phyloP scores from a whole-genome alignment of 2,329 filamentous ascomycete genomes.

The Talaromyces atroroseus region DNA sequence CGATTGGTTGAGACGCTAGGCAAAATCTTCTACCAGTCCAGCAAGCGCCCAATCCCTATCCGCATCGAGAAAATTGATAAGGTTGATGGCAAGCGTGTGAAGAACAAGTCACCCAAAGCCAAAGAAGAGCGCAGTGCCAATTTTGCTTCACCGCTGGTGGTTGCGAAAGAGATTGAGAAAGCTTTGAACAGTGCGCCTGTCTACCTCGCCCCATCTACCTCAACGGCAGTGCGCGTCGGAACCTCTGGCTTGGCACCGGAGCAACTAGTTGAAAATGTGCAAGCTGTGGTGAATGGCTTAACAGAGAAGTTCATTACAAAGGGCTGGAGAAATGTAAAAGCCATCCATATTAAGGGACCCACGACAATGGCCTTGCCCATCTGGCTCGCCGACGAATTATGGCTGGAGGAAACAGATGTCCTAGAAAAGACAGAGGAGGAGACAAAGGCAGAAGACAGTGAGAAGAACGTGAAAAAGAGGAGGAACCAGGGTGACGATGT shows the following conservation, averaged over 20 bases:
- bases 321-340: conserved; percentile 80
- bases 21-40: conserved; percentile 87
- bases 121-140: conserved; percentile 40
- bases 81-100: conserved; percentile 54
- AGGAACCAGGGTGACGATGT: conserved; percentile 33
- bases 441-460: conserved; percentile 30
- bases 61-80: conserved; percentile 61
- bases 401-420: conserved; percentile 72
- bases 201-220: conserved; percentile 70
- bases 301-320: conserved; percentile 76
- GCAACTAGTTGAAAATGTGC: conserved; percentile 74
- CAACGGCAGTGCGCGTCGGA: conserved; percentile 74
- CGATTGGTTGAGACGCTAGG: conserved; percentile 72
- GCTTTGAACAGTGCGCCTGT: conserved; percentile 73
- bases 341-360: conserved; percentile 84
- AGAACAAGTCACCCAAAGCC: conserved; percentile 41
- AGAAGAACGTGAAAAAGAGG: conserved; percentile 52
- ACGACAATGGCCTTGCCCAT: conserved; percentile 86
- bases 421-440: conserved; percentile 44
- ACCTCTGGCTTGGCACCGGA: conserved; percentile 67
- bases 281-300: conserved; percentile 62
- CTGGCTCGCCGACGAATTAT: conserved; percentile 89
- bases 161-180: conserved; percentile 76
- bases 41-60: conserved; percentile 83
- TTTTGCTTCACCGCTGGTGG: conserved; percentile 56